These are phyloP conservation scores for Chlorophyllum brunneum DNA, from an alignment of 768 basidiomycete genomes.

Conservation along the genomic window DNA sequence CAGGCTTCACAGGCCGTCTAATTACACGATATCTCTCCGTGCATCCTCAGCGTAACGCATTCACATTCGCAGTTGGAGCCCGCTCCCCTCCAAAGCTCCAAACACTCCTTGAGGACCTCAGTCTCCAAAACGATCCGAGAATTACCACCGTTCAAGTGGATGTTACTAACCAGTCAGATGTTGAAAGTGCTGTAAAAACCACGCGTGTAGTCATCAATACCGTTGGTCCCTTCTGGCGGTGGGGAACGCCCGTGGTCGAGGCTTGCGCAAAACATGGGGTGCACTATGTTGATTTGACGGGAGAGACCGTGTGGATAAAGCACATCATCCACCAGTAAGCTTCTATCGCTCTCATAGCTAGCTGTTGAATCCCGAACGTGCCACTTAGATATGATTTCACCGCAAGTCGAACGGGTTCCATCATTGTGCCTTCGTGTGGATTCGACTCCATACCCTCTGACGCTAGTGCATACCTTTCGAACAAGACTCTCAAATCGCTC, in stretches of 20 bases:
- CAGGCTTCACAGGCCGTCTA: conserved; percentile 72
- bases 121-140: conserved; percentile 30
- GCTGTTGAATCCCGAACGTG: conserved; percentile 1
- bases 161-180: conserved; percentile 45
- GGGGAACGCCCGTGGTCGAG: conserved; percentile 68
- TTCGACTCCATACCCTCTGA: conserved; percentile 81
- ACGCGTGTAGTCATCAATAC: conserved; percentile 72
- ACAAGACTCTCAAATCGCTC: conserved; percentile 57
- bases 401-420: conserved; percentile 65
- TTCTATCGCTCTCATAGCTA: background rate
- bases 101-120: conserved; percentile 42
- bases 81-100: conserved; percentile 63
- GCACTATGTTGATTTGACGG: conserved; percentile 85
- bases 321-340: conserved; percentile 58
- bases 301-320: conserved; percentile 65
- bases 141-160: conserved; percentile 54
- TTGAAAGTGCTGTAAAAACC: conserved; percentile 54
- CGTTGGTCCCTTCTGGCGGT: conserved; percentile 71
- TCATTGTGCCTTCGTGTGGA: conserved; percentile 78
- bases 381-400: conserved; percentile 58
- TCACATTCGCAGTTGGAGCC: conserved; percentile 68
- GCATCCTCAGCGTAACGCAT: conserved; percentile 56
- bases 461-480: conserved; percentile 60
- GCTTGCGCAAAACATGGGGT: conserved; percentile 71
- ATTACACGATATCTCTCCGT: conserved; percentile 61